Evolutionary conservation across 257 asterid genomes (phyloP), one percentile per base, ranked within the genome.

Genomic region (Coffea eugenioides): DNA sequence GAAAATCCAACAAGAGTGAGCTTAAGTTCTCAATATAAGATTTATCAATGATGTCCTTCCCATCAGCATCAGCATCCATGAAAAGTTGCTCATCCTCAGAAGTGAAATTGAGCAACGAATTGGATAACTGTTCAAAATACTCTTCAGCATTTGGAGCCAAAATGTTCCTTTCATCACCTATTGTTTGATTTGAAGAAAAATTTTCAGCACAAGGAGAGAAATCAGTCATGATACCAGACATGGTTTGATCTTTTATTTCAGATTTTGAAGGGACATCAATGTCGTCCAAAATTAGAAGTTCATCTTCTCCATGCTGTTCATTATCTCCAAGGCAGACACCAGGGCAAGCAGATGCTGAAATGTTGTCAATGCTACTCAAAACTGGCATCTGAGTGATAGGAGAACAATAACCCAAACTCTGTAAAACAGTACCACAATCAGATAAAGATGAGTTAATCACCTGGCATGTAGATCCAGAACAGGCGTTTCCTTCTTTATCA

Each of bases 1-100:
- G 95, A 79, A 86, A 87, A 78, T 92, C 93, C 88, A 85, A 77
- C 57, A 94, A 81, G 77, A 91, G 91, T 11, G 92, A 87, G 79
- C 88, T 86, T 56, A 87, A 82, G 69, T 86, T 85, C 45, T 90
- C 96, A 27, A 87, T 82, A 83, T 90, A 89, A 69, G 89, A 84
- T 65, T 82, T 84, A 76, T 88, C 91, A 18, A 85, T 81, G 8
- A 80, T 41, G 68, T 86, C 92, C 41, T 81, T 84, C 71, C 75
- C 93, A 74, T 84, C 87, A 80, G 77, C 79, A 54, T 81, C 88
- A 80, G 77, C 79, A 54, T 81, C 88, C 67, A 65, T 11, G n/a
- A 82, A 74, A 78, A 82, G 85, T 51, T 77, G 83, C 46, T 83
- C 88, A n/a, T 91, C 96, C 66, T 90, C 92, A 54, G 79, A 69